Evolutionary conservation across 202 grass and related monocot species (phyloP), one percentile per base, ranked within the genome.

Genomic region (Eragrostis tef): DNA sequence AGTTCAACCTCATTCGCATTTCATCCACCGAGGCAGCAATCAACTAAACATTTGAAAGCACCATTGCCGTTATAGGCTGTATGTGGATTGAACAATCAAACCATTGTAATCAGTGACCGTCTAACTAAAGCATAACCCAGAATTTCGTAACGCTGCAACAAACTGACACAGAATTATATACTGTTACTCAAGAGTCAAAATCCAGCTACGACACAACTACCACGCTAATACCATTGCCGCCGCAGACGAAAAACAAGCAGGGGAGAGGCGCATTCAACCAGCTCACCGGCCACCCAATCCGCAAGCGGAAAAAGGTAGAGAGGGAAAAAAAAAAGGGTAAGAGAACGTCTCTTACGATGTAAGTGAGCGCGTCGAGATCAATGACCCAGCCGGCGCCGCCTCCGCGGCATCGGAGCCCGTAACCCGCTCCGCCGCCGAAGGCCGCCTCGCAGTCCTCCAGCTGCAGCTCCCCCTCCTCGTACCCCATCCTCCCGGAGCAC

Each of bases 391-490:
- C 75, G 64, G 31, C 64, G 24, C 50, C 59, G 51, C 78, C 11
- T 6, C 60, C 36, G 26, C 36, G 24, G 24, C 34, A 12, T 7
- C 34, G 20, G 36, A 20, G 15, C 0, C 13, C 24, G 22, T 16
- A 12, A 10, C 9, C 50, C 49, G 26, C 42, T 47, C 48, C 54
- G 47, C 54, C 45, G 83, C 68, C 24, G 54, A 47, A 22, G 36
- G 11, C 73, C 56, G 67, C 79, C 70, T 81, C 71, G 62, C 45
- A 62, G 2, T 70, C 76, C 63, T 88, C 70, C 59, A 86, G 87
- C 77, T 85, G 71, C 39, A 89, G 50, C 73, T 89, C 83, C 11
- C 83, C 84, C 45, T 74, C 88, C 74, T 83, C 84, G 65, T 60
- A 69, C 48, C 57, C 83, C 87, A 29, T 39, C 26, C 12, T 25